A percentile compares a stretch with the other conserved stretches of the same genome.
These are phyloP conservation scores for Phytophthora macrochlamydospora DNA, from an alignment of 352 stramenopile species.

Conservation along the genomic window DNA sequence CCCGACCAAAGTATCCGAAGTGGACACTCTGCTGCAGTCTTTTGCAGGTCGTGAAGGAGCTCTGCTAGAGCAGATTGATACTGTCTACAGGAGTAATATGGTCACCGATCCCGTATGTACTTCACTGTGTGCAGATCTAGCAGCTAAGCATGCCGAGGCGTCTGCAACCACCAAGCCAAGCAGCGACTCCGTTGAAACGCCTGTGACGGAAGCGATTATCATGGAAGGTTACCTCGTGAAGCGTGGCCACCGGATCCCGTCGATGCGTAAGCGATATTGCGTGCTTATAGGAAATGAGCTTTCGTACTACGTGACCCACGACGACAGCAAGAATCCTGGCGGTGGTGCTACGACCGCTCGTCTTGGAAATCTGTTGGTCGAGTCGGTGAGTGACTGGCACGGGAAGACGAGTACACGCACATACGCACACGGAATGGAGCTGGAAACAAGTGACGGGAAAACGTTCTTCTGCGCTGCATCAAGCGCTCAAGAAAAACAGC, in stretches of 20 bases:
- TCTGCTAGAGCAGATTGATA: conserved; percentile 66
- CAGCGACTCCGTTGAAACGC: not conserved
- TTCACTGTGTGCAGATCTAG: conserved; percentile 30
- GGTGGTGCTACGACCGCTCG: conserved; percentile 28
- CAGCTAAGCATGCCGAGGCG: conserved; percentile 19
- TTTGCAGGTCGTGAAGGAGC: conserved; percentile 60
- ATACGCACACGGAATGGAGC: conserved; percentile 68
- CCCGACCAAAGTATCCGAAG: conserved; percentile 83
- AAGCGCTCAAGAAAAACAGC: conserved; percentile 52
- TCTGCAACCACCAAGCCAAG: not conserved
- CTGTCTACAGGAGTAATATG: conserved; percentile 63
- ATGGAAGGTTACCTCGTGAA: conserved; percentile 85
- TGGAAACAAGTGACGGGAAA: conserved; percentile 68
- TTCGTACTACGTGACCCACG: conserved; percentile 70
- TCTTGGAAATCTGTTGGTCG: conserved; percentile 47
- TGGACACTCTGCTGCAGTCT: conserved; percentile 60
- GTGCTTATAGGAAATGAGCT: conserved; percentile 59
- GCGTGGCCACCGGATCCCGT: conserved; percentile 70
- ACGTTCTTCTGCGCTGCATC: conserved; percentile 78
- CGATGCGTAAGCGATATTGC: conserved; percentile 80
- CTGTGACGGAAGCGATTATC: conserved; percentile 29
- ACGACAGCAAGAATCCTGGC: conserved; percentile 60
- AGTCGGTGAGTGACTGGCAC: conserved; percentile 70
- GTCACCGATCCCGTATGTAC: conserved; percentile 36
- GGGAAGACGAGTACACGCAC: conserved; percentile 60